Percentiles rank a stretch among this genome's conserved stretches.
phyloP scores from a whole-genome alignment of 345 rosid species.

The Citrus hindsii region DNA sequence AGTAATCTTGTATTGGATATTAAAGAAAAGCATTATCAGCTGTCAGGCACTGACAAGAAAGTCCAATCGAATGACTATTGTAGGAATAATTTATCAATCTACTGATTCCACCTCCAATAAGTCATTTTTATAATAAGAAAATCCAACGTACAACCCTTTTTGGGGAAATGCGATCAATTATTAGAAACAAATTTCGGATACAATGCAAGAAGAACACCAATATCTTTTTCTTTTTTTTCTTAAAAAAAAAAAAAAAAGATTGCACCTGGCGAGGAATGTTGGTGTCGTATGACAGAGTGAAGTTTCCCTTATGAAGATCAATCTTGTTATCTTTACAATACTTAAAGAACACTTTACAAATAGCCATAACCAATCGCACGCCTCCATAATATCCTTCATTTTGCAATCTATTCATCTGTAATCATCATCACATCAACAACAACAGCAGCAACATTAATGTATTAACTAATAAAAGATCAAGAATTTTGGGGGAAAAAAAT shows the following conservation, averaged over 20 bases:
- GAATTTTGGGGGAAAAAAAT: neutral
- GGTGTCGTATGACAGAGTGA: slow-evolving; percentile 77
- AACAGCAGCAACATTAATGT: neutral
- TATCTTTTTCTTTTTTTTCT: neutral
- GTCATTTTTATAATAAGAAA: too few species aligned
- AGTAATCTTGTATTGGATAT: neutral
- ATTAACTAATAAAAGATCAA: neutral
- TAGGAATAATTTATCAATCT: too few species aligned
- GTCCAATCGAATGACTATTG: too few species aligned
- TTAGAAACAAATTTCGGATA: neutral
- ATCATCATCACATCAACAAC: neutral
- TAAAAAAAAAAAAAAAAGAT: too few species aligned
- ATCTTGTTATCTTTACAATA: slow-evolving; percentile 58
- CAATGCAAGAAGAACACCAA: neutral
- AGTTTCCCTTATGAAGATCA: slow-evolving; percentile 48
- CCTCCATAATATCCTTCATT: slow-evolving; percentile 97
- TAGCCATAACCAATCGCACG: slow-evolving; percentile 83
- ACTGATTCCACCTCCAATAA: neutral
- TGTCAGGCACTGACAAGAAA: neutral
- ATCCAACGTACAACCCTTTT: too few species aligned
- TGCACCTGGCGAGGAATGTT: slow-evolving; percentile 95
- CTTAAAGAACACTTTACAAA: slow-evolving; percentile 60
- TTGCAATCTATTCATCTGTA: slow-evolving; percentile 61
- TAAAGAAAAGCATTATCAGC: neutral
- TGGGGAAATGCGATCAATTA: too few species aligned